These are phyloP conservation scores for Euphorbia lathyris DNA, from an alignment of 345 rosid species.

Conservation along the genomic window DNA sequence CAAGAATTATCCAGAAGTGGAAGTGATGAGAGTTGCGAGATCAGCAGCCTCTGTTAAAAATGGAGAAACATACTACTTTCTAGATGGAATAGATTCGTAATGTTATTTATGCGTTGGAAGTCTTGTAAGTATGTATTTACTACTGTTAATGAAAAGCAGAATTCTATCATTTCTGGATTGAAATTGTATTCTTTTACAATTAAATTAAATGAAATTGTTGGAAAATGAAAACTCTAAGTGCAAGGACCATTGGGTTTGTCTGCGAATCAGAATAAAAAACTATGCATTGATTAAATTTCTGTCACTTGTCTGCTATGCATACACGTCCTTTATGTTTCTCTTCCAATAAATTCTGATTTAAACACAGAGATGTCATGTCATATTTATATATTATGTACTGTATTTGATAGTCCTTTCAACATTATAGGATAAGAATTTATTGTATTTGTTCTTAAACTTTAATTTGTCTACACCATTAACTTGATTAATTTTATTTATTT, in stretches of 20 bases:
- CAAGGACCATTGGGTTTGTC: background rate
- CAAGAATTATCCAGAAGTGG: background rate
- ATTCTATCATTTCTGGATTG: background rate
- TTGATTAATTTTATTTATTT: too few relatives aligned
- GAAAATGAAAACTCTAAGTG: background rate
- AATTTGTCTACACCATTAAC: too few relatives aligned
- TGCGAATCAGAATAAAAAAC: background rate
- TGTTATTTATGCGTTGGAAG: background rate
- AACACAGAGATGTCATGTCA: background rate
- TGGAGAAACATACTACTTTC: slow-evolving; percentile 7
- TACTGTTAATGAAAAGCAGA: background rate
- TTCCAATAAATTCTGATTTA: too few relatives aligned
- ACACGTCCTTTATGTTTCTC: background rate
- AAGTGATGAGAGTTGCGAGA: background rate
- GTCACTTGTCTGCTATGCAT: background rate
- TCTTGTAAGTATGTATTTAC: too few relatives aligned
- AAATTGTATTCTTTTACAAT: background rate
- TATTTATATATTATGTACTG: too few relatives aligned
- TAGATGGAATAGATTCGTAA: background rate
- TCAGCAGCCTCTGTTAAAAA: background rate
- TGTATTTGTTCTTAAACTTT: too few relatives aligned
- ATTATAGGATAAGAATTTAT: too few relatives aligned
- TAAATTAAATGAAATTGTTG: background rate
- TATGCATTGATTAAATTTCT: background rate
- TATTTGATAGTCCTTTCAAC: too few relatives aligned